Base-by-base conservation (phyloP, 345 rosid genomes). In the Eucalyptus brandiana region DNA sequence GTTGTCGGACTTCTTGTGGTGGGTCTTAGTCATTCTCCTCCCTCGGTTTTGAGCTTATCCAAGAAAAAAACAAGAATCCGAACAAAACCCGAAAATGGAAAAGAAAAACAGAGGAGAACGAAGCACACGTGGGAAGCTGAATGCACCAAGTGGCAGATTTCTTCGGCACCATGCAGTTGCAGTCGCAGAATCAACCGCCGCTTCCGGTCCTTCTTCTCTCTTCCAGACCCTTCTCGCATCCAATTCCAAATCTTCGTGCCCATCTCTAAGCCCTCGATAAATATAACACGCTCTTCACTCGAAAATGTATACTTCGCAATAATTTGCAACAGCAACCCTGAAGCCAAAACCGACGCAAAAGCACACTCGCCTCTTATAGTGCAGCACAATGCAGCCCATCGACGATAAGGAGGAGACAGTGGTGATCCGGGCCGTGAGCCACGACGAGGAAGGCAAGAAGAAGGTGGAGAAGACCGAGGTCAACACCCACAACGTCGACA, bases 401-500 rank as follows among this genome's bases (percentile, higher is more conserved):
- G 91, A 90, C 87, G 94, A 93, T 34, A 92, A 91, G 93, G 90
- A 93, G 87, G 91, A 92, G 32, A 91, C 93, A 24, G 97, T 89
- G 88, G 93, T 93, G 89, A 87, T 95, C 40, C 92, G 92, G 18
- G 94, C 94, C 3, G 90, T 88, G 44, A 94, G 92, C 91, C 90
- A 14, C 47, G 92, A 94, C 87, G 95, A 94, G 62, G 94, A 94
- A 88, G 94, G 96, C 19, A 87, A 90, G 44, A 96, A 92, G 87
- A 62, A 58, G 47, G 95, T 92, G 15, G 96, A 93, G 12, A 97
- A 92, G 47, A 60, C 90, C 8, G 94, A 94, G 81, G 44, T 94
- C 24, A 48, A 91, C 53, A 89, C 97, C 8, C 94, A 93, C 47
- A 92, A 94, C 90, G 88, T 93, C 1, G 96, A 96, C 87, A 96